Percentiles rank a stretch among this genome's conserved stretches.
Evolutionary conservation across 169 alveolate genomes (phyloP).

Genomic region (Cryptosporidium xiaoi): DNA sequence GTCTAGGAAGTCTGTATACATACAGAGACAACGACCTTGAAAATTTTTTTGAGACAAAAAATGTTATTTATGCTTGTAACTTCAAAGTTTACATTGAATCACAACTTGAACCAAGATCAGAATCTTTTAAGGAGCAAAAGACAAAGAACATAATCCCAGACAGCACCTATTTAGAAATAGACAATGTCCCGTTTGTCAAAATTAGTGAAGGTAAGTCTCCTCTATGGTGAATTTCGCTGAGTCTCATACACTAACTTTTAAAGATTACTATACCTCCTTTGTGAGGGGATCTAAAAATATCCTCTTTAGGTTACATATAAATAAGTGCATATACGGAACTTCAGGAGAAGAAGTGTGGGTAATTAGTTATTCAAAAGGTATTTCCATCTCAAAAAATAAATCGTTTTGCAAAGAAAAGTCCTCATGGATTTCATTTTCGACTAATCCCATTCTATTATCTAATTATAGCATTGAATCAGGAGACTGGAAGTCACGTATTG

Average conservation of each 20-base stretch:
- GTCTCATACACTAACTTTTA: not conserved
- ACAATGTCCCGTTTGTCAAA: slow-evolving; percentile 14
- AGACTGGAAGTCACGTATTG: slow-evolving; percentile 34
- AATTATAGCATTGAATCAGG: not conserved
- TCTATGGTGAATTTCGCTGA: not conserved
- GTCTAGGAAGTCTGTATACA: slow-evolving; percentile 49
- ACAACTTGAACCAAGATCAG: no score
- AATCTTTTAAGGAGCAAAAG: no score
- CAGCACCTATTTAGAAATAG: slow-evolving; percentile 1
- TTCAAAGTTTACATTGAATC: not conserved
- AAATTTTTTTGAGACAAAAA: slow-evolving; percentile 11
- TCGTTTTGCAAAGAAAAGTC: slow-evolving; percentile 6
- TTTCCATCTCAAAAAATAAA: not conserved
- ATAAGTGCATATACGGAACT: not conserved
- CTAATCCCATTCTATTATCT: not conserved
- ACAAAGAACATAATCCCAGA: not conserved
- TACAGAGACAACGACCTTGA: not conserved
- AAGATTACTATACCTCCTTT: slow-evolving; percentile 15
- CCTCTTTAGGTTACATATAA: slow-evolving; percentile 5
- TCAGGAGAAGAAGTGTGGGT: slow-evolving; percentile 2
- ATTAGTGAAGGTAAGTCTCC: slow-evolving; percentile 33
- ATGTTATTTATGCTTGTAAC: slow-evolving; percentile 7
- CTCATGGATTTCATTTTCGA: slow-evolving; percentile 3
- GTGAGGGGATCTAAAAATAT: slow-evolving; percentile 39
- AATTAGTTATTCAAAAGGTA: not conserved